Percentiles rank a stretch among this genome's conserved stretches.
Evolutionary conservation across 192 early-diverging fungal species (phyloP).

Genomic region (Cladochytrium replicatum): DNA sequence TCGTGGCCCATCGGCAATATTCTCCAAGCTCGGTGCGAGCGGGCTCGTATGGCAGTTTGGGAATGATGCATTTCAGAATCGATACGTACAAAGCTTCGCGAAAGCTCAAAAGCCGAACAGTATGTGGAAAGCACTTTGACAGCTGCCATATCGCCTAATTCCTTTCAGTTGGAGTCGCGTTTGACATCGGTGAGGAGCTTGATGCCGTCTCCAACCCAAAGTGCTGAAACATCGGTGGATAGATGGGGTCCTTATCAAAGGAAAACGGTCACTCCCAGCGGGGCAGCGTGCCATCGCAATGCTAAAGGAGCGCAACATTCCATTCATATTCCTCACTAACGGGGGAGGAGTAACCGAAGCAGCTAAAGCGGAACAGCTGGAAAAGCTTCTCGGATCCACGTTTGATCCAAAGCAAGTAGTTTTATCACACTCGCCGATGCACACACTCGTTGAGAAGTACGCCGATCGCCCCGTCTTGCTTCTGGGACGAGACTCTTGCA

Average conservation of each 20-base stretch:
- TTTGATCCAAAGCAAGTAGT: slow-evolving; percentile 44
- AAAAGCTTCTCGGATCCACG: slow-evolving; percentile 12
- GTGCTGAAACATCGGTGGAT: slow-evolving; percentile 23
- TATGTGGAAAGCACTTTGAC: no score
- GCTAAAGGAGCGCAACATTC: slow-evolving; percentile 52
- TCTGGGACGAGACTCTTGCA: slow-evolving; percentile 45
- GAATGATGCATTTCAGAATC: no score
- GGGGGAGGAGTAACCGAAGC: slow-evolving; percentile 71
- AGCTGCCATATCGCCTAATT: no score
- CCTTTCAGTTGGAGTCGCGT: slow-evolving; percentile 33
- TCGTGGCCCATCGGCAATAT: no score
- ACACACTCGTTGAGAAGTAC: slow-evolving; percentile 47
- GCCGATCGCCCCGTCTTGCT: slow-evolving; percentile 55
- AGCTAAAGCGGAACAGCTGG: slow-evolving; percentile 60
- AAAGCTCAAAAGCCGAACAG: no score
- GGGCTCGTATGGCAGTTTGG: no score
- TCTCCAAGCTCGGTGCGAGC: no score
- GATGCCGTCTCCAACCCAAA: neutral
- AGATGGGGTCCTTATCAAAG: slow-evolving; percentile 83
- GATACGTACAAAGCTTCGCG: no score
- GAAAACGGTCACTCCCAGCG: slow-evolving; percentile 56
- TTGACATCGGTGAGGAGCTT: slow-evolving; percentile 22
- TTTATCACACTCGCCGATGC: slow-evolving; percentile 86
- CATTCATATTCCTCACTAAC: slow-evolving; percentile 77
- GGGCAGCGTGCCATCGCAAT: slow-evolving; percentile 55